Evolutionary conservation across 768 basidiomycete species (phyloP).

Genomic region (Lentinula aciculospora): DNA sequence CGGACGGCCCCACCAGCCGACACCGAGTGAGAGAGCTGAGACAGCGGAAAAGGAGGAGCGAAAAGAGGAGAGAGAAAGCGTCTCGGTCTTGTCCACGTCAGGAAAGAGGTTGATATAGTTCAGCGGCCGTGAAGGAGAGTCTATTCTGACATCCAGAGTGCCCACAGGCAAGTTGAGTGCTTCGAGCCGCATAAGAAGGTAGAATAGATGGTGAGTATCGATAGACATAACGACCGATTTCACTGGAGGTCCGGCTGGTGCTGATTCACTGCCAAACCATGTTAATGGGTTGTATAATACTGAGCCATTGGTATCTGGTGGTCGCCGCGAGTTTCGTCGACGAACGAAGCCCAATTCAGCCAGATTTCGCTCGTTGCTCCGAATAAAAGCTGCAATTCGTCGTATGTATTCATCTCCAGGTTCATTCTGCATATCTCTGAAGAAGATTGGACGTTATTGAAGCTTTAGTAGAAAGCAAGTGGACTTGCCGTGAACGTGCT

Average conservation of each 20-base stretch:
- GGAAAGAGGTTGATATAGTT: constrained; percentile 61
- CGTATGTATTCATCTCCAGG: constrained; percentile 74
- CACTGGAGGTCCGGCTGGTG: constrained; percentile 25
- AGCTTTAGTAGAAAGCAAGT: neutral
- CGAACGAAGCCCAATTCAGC: constrained; percentile 56
- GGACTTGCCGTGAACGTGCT: neutral
- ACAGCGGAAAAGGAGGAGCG: constrained; percentile 74
- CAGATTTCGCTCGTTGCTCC: constrained; percentile 64
- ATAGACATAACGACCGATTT: constrained; percentile 64
- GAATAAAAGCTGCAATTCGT: constrained; percentile 64
- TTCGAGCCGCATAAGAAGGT: constrained; percentile 82
- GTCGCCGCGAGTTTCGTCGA: constrained; percentile 37
- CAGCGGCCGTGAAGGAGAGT: constrained; percentile 71
- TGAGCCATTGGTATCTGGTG: constrained; percentile 20
- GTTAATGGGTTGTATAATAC: constrained; percentile 56
- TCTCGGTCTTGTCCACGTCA: constrained; percentile 60
- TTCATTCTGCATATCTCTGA: constrained; percentile 34
- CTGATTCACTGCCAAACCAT: constrained; percentile 44
- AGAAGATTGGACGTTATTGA: neutral
- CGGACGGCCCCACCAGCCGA: constrained; percentile 64
- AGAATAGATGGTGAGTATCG: constrained; percentile 83
- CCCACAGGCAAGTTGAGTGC: constrained; percentile 74
- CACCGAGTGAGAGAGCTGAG: constrained; percentile 68
- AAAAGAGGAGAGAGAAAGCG: constrained; percentile 68
- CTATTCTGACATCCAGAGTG: constrained; percentile 71